A percentile compares a stretch with the other conserved stretches of the same genome.
Conservation (phyloP, 352 stramenopile genomes). For the Peronospora belbahrii region DNA sequence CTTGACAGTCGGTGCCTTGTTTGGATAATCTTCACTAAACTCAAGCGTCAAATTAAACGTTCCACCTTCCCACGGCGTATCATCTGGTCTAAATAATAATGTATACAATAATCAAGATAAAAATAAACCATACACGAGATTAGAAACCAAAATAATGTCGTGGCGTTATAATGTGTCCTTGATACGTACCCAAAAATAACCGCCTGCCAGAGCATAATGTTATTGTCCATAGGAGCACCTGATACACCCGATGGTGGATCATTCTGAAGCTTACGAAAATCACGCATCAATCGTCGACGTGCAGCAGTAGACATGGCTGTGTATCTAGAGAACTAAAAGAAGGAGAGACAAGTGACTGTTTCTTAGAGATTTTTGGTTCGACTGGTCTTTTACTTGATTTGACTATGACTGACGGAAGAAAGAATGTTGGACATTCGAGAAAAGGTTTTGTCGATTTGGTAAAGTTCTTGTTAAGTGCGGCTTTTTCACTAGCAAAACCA, state of each 20-base stretch:
- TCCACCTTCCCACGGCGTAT: constrained; percentile 98
- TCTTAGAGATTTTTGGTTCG: too few relatives aligned
- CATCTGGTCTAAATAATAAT: constrained; percentile 94
- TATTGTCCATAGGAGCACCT: constrained; percentile 96
- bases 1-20: constrained; percentile 96
- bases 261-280: constrained; percentile 97
- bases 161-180: neutral
- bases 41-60: constrained; percentile 98
- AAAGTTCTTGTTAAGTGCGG: constrained; percentile 1
- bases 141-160: too few relatives aligned
- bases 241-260: constrained; percentile 96
- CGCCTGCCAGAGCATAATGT: constrained; percentile 96
- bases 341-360: too few relatives aligned
- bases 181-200: constrained; percentile 82
- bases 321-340: neutral
- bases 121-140: constrained; percentile 31
- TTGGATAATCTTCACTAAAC: constrained; percentile 99
- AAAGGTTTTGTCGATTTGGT: neutral
- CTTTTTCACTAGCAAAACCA: neutral
- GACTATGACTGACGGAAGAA: constrained; percentile 9
- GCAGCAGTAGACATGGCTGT: constrained; percentile 91
- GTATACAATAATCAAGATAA: neutral
- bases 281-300: constrained; percentile 92
- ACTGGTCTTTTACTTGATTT: constrained; percentile 11
- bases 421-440: constrained; percentile 15